Evolutionary conservation across 1,284 basidiomycete species (phyloP).

Genomic region (Tetrapyrgos nigripes): DNA sequence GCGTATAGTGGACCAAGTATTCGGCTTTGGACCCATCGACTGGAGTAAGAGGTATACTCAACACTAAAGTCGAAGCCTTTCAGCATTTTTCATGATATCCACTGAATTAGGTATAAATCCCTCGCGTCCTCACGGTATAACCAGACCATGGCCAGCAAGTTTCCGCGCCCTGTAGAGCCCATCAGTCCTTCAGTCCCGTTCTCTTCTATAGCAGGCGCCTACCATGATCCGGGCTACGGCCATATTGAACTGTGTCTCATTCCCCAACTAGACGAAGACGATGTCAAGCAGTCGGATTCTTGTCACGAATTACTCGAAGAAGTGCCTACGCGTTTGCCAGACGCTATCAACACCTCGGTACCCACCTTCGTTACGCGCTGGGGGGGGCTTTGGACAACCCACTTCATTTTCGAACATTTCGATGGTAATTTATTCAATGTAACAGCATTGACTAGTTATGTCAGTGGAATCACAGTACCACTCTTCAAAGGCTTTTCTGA

Average conservation of each 20-base stretch:
- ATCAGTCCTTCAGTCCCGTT: conserved; percentile 18
- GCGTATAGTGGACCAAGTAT: conserved; percentile 19
- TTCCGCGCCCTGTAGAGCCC: conserved; percentile 26
- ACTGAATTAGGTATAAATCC: no score
- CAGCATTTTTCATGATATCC: background rate
- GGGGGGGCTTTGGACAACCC: conserved; percentile 23
- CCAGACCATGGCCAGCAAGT: background rate
- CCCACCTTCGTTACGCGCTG: conserved; percentile 29
- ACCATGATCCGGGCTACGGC: background rate
- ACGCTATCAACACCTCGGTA: conserved; percentile 8
- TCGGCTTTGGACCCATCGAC: conserved; percentile 22
- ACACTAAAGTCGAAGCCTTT: background rate
- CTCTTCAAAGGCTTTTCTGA: background rate
- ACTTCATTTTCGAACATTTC: conserved; percentile 28
- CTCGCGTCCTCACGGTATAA: background rate
- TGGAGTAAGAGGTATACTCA: conserved; percentile 19
- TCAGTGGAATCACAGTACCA: conserved; percentile 11
- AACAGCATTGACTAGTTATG: conserved; percentile 21
- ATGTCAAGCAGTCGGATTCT: background rate
- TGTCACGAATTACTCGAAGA: background rate
- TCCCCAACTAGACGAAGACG: background rate
- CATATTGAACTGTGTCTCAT: background rate
- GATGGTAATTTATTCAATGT: conserved; percentile 26
- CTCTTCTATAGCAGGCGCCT: background rate
- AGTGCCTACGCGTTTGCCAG: background rate